Base-by-base conservation (phyloP, 2,329 filamentous ascomycete species). In the Ceratocystiopsis sp. region DNA sequence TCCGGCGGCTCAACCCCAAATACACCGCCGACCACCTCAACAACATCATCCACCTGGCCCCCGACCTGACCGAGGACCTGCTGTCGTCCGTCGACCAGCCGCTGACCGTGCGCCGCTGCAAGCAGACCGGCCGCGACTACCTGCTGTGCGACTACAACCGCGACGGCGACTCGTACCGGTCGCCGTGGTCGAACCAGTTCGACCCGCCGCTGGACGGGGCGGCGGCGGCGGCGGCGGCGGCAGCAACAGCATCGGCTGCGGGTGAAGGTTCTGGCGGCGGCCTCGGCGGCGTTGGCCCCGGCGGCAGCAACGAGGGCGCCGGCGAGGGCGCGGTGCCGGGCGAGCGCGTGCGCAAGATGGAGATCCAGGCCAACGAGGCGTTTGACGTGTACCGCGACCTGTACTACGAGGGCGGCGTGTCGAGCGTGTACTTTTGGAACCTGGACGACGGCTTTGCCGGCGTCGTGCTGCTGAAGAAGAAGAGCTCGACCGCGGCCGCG, bases 101-200 rank as follows among this genome's bases (percentile, higher is more conserved):
- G 19, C 79, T 98, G 45, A 78, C 82, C 46, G 74, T 93, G 49
- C 79, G 81, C 54, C 81, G 84, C 51, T 96, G 91, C 70, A 76
- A 77, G 53, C 83, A 87, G 63, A 82, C 84, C 32, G 85, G 86
- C 54, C 83, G 89, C 53, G 91, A 96, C 65, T 98, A 94, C 68
- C 77, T 98, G 42, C 82, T 95, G 56, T 98, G 91, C 71, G 91
- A 98, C 73, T 98, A 98, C 73, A 98, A 98, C 72, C 87, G 91
- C 51, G 91, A 98, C 64, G 91, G 91, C 49, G 89, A 95, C 66
- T 93, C 83, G 64, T 94, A 94, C 73, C 82, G 91, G 49, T 93
- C 84, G 51, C 91, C 91, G n/a, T 98, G 91, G 91, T 91, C 81
- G 65, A 96, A 96, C 65, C 83, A 94, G 63, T 98, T 98, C 61